Evolutionary conservation across 345 rosid species (phyloP), one percentile per base, ranked within the genome.

Genomic region (Ceriops tagal): DNA sequence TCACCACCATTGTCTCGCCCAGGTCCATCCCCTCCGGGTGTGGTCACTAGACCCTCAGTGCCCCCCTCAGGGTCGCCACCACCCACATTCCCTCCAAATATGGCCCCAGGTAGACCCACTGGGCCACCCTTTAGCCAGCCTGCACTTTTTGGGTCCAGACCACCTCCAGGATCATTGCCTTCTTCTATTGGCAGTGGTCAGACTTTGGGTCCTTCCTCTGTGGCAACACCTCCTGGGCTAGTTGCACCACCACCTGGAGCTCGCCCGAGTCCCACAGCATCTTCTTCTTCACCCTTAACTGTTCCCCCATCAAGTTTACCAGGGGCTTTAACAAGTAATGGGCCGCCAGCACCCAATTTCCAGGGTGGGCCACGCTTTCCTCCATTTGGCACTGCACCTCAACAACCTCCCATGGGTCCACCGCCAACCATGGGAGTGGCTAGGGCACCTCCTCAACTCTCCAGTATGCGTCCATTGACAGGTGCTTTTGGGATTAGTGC

Each of bases 1-100:
- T 75, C 89, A 57, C 84, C 81, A 47, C 83, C 88, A 46, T 59
- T 89, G 84, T 77, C 91, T 52, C 85, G 92, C 35, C 91, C 89
- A 10, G 91, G 88, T 13, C 82, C 87, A 35, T 80, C 88, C 39
- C 86, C 84, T 30, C 76, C 87, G 30, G 73, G 77, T 20, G 72
- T 61, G 16, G 34, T 77, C 19, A 43, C 83, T 11, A 78, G 96
- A 79, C 82, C 95, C 51, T 57, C 86, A 18, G 85, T 79, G 11
- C 86, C 84, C 58, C 86, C 87, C 31, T 58, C 84, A 13, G 87
- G 84, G 59, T 31, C 84, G 30, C 83, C 81, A 18, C 87, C 84
- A 58, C 63, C 81, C 3, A 76, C 85, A 62, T 60, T 83, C 51
- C 80, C 88, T 1, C 77, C 79, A 53, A 87, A 81, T 78, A 71